Percentiles rank a stretch among this genome's conserved stretches.
Conservation (phyloP, 1,284 basidiomycete genomes). For the Pholiota adiposa region DNA sequence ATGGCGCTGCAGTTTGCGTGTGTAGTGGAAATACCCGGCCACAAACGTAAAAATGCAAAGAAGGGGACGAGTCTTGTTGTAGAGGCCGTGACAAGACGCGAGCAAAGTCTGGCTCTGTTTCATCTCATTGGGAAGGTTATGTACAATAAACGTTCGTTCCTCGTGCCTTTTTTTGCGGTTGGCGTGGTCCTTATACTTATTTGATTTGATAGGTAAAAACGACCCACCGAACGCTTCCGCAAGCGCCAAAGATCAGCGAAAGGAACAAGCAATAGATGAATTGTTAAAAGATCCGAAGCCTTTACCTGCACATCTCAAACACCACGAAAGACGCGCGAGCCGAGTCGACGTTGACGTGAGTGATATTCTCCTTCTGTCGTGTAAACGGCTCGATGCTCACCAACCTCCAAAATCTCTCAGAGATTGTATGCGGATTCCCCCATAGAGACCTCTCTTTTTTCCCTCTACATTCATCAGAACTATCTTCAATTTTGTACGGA, state of each 20-base stretch:
- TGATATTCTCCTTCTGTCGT: conserved; percentile 8
- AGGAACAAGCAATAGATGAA: conserved; percentile 59
- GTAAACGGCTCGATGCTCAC: neutral
- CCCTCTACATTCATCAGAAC: conserved; percentile 93
- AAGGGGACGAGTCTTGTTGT: conserved; percentile 44
- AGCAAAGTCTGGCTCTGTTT: conserved; percentile 88
- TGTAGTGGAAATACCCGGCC: conserved; percentile 39
- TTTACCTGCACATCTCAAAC: conserved; percentile 57
- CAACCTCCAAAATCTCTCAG: conserved; percentile 41
- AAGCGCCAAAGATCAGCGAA: conserved; percentile 57
- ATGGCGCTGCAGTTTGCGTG: conserved; percentile 91
- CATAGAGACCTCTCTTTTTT: conserved; percentile 88
- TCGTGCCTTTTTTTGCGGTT: neutral
- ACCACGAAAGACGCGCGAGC: conserved; percentile 72
- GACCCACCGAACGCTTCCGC: conserved; percentile 61
- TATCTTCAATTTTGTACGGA: conserved; percentile 83
- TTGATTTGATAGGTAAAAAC: conserved; percentile 60
- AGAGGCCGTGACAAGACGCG: conserved; percentile 78
- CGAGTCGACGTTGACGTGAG: conserved; percentile 84
- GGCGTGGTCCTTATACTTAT: neutral
- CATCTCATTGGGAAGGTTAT: conserved; percentile 93
- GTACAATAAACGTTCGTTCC: conserved; percentile 86
- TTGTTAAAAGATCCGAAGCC: conserved; percentile 52
- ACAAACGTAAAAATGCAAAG: conserved; percentile 38
- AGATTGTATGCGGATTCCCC: conserved; percentile 84